Conservation (phyloP, 192 early-diverging fungal genomes). For the Chytriomyces confervae region DNA sequence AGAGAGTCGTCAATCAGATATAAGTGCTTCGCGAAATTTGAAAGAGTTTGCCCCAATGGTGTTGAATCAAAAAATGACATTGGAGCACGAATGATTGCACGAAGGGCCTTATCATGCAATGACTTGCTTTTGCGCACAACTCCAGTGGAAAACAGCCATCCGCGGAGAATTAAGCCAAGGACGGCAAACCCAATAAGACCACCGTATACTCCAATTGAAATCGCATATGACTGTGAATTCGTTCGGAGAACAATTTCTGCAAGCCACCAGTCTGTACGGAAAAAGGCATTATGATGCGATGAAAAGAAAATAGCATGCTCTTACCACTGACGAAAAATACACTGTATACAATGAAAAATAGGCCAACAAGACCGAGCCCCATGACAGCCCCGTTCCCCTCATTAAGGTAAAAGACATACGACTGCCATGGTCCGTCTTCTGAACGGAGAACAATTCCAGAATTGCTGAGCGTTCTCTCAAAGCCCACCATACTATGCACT, state of each 20-base stretch:
- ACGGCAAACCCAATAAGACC: conserved; percentile 56
- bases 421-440: conserved; percentile 16
- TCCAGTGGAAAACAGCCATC: conserved; percentile 57
- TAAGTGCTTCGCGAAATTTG: conserved; percentile 60
- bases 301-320: conserved; percentile 9
- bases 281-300: neutral
- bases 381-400: conserved; percentile 49
- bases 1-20: conserved; percentile 59
- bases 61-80: conserved; percentile 67
- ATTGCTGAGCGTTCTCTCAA: conserved; percentile 48
- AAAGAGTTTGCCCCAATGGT: conserved; percentile 63
- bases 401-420: conserved; percentile 47
- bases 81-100: conserved; percentile 52
- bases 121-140: conserved; percentile 58
- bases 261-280: conserved; percentile 46
- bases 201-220: conserved; percentile 65
- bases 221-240: conserved; percentile 39
- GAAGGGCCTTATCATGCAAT: conserved; percentile 58
- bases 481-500: conserved; percentile 65
- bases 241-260: conserved; percentile 1
- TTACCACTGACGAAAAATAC: conserved; percentile 50
- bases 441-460: conserved; percentile 32
- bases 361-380: conserved; percentile 43
- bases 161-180: conserved; percentile 59
- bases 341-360: conserved; percentile 67